Conservation (phyloP, 176 grass and related monocot genomes). For the Elymus sibiricus region DNA sequence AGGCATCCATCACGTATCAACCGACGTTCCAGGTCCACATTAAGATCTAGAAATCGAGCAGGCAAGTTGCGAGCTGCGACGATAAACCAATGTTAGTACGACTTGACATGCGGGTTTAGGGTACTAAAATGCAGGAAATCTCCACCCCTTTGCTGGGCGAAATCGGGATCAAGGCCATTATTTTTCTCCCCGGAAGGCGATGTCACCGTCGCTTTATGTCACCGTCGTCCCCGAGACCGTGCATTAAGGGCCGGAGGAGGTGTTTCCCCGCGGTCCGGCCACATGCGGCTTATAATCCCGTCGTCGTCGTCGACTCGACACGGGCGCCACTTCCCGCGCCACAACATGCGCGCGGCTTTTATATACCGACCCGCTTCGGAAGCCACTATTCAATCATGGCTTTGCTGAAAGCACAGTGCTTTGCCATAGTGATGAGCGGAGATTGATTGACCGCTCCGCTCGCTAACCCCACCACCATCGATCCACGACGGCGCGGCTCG, state of each 20-base stretch:
- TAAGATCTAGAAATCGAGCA: neutral
- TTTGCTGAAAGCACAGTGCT: conserved; percentile 5
- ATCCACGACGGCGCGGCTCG: neutral
- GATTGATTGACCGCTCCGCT: neutral
- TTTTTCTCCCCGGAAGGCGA: neutral
- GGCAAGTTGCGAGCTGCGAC: neutral
- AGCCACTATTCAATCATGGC: neutral
- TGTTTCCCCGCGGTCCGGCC: conserved; percentile 33
- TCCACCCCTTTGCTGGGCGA: neutral
- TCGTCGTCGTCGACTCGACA: neutral
- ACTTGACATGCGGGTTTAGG: neutral
- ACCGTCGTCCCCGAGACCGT: conserved; percentile 33
- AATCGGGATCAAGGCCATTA: neutral
- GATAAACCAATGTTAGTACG: neutral
- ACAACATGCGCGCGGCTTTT: conserved; percentile 18
- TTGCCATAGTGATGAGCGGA: neutral
- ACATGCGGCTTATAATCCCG: conserved; percentile 15
- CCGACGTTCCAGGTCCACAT: neutral
- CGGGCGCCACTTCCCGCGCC: conserved; percentile 8
- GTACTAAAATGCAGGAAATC: neutral
- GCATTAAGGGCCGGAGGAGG: conserved; percentile 26
- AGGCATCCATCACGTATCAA: too few species aligned
- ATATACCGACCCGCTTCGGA: neutral
- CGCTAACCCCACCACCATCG: conserved; percentile 9
- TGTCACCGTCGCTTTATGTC: conserved; percentile 6